These are phyloP conservation scores for Skeletonema grethae DNA, from an alignment of 108 stramenopile genomes.

Conservation along the genomic window DNA sequence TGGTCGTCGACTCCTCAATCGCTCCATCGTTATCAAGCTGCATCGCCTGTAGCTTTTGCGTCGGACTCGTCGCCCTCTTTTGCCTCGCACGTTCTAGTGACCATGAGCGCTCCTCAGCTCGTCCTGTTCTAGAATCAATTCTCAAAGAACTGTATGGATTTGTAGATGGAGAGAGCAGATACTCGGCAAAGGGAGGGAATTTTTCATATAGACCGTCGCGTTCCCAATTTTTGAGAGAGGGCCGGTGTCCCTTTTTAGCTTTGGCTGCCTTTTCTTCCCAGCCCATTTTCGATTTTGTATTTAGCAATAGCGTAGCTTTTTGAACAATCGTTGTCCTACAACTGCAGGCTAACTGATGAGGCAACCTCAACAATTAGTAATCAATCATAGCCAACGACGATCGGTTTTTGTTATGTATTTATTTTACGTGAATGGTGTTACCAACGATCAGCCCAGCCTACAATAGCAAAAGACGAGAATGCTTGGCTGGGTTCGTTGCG, in stretches of 20 bases:
- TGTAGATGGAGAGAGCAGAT: conserved; percentile 10
- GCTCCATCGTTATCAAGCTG: not conserved
- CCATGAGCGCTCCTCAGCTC: not conserved
- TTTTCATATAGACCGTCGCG: conserved; percentile 61
- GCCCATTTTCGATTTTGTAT: conserved; percentile 16
- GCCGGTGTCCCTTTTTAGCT: conserved; percentile 68
- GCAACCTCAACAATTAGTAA: too few species aligned
- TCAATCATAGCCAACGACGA: too few species aligned
- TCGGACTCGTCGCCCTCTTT: not conserved
- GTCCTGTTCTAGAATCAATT: conserved; percentile 7
- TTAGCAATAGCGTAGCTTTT: not conserved
- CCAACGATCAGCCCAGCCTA: too few species aligned
- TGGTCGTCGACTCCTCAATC: not conserved
- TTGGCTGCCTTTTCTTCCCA: conserved; percentile 62
- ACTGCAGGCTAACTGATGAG: not conserved
- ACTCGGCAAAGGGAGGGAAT: conserved; percentile 64
- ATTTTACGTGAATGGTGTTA: too few species aligned
- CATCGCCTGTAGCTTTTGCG: conserved; percentile 1
- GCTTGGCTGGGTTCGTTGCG: too few species aligned
- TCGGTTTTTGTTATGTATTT: too few species aligned
- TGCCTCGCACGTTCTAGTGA: not conserved
- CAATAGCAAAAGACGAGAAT: too few species aligned
- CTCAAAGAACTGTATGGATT: conserved; percentile 24
- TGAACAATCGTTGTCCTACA: not conserved
- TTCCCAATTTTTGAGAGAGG: conserved; percentile 80